A percentile compares a stretch with the other conserved stretches of the same genome.
These are phyloP conservation scores for Cladosporium velox DNA, from an alignment of 2,329 filamentous ascomycete species.

Conservation along the genomic window DNA sequence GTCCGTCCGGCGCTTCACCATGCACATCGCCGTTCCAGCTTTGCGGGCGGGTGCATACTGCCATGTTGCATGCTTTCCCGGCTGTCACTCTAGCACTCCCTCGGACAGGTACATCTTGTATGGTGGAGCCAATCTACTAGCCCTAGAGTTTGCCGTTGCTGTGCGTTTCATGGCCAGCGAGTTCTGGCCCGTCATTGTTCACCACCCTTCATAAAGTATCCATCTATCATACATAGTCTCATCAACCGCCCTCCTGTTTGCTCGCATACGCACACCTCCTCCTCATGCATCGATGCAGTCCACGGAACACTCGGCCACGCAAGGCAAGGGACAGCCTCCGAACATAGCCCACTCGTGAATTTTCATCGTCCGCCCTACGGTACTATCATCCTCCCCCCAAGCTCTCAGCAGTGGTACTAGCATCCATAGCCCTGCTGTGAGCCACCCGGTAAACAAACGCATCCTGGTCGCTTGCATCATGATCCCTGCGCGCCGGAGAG, in stretches of 20 bases:
- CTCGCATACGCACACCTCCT: not conserved
- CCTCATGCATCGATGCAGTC: not conserved
- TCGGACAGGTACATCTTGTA: not conserved
- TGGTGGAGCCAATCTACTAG: not conserved
- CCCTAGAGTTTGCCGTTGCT: not conserved
- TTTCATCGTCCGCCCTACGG: not conserved
- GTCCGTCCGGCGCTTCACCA: conserved; percentile 7
- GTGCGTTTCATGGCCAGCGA: not conserved
- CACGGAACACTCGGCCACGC: not conserved
- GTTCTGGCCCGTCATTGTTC: not conserved
- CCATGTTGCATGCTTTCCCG: not conserved
- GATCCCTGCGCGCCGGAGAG: not conserved
- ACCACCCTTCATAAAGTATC: not conserved
- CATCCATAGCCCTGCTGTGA: conserved; percentile 4
- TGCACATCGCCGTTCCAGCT: conserved; percentile 4
- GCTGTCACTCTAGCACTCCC: not conserved
- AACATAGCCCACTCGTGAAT: not conserved
- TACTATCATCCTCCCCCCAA: not conserved
- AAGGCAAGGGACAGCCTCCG: not conserved
- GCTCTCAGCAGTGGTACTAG: not conserved
- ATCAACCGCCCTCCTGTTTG: not conserved
- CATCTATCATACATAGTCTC: not conserved
- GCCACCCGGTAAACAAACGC: conserved; percentile 2
- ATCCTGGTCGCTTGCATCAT: conserved; percentile 6
- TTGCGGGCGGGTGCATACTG: conserved; percentile 2